A percentile compares a stretch with the other conserved stretches of the same genome.
Conservation (phyloP, 371 early-diverging fungal species). For the Blastocladiella emersonii region DNA sequence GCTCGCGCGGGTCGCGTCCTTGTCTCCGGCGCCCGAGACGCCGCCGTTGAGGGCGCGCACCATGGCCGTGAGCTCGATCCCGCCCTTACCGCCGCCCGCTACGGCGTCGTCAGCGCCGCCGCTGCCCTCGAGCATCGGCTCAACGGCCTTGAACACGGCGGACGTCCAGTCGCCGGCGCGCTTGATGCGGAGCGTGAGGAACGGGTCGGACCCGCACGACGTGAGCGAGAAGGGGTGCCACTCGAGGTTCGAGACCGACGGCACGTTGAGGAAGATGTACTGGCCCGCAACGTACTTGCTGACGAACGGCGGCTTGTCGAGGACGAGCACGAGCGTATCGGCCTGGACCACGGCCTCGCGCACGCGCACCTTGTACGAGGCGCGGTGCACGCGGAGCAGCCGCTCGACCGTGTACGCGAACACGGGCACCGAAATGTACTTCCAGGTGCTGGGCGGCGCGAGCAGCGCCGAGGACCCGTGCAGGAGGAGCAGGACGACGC, state of each 20-base stretch:
- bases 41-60: too few species aligned
- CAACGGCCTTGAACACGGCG: background rate
- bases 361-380: background rate
- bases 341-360: background rate
- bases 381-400: background rate
- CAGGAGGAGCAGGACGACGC: constrained; percentile 31
- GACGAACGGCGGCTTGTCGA: constrained; percentile 5
- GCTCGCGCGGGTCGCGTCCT: too few species aligned
- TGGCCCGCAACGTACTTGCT: background rate
- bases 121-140: background rate
- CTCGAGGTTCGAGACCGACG: background rate
- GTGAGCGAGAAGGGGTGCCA: constrained; percentile 9
- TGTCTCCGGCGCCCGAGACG: too few species aligned
- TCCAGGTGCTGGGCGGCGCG: background rate
- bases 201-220: background rate
- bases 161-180: constrained; percentile 1
- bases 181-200: constrained; percentile 6
- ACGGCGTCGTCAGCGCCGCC: too few species aligned
- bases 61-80: too few species aligned
- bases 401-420: constrained; percentile 1
- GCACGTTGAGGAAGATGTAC: constrained; percentile 3
- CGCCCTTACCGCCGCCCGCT: too few species aligned
- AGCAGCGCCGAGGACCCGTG: constrained; percentile 20
- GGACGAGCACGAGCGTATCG: constrained; percentile 1
- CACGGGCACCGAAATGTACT: constrained; percentile 1